Conservation (phyloP, 2,329 filamentous ascomycete genomes). For the Aspergillus quadricinctus region DNA sequence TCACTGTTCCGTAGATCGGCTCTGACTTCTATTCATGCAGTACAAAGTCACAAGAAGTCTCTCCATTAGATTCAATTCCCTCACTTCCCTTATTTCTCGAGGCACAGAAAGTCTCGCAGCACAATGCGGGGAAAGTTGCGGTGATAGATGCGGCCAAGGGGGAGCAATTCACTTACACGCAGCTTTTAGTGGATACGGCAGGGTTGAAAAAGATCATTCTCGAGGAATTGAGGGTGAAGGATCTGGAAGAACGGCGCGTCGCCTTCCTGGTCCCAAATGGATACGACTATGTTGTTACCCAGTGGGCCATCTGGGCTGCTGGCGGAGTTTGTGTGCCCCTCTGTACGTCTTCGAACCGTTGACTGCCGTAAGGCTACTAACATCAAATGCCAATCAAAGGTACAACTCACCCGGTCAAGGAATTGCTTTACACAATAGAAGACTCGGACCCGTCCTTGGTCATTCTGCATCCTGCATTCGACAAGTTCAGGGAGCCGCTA, state of each 20-base stretch:
- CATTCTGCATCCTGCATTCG: slow-evolving; percentile 38
- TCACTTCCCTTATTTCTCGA: slow-evolving; percentile 38
- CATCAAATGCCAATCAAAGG: slow-evolving; percentile 18
- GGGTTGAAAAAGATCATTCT: slow-evolving; percentile 34
- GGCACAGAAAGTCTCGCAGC: slow-evolving; percentile 32
- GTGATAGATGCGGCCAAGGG: slow-evolving; percentile 37
- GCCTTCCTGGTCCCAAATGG: slow-evolving; percentile 38
- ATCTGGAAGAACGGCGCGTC: slow-evolving; percentile 37
- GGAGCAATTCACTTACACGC: slow-evolving; percentile 37
- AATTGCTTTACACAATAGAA: slow-evolving; percentile 39
- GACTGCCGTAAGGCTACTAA: slow-evolving; percentile 1
- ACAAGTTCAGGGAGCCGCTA: slow-evolving; percentile 28
- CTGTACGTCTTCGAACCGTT: slow-evolving; percentile 27
- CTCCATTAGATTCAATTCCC: slow-evolving; percentile 26
- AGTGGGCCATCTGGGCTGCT: slow-evolving; percentile 43
- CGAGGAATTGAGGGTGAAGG: slow-evolving; percentile 24
- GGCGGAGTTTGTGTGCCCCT: slow-evolving; percentile 42
- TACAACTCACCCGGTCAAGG: slow-evolving; percentile 39
- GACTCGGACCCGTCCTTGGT: slow-evolving; percentile 42
- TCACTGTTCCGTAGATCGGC: not conserved
- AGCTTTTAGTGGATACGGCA: slow-evolving; percentile 38
- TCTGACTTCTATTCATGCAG: slow-evolving; percentile 8
- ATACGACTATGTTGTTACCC: slow-evolving; percentile 40
- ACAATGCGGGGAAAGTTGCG: slow-evolving; percentile 32
- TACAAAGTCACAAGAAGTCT: not conserved